Evolutionary conservation across 78 protist species (phyloP), one percentile per base, ranked within the genome.

Genomic region (Acrasis kona): DNA sequence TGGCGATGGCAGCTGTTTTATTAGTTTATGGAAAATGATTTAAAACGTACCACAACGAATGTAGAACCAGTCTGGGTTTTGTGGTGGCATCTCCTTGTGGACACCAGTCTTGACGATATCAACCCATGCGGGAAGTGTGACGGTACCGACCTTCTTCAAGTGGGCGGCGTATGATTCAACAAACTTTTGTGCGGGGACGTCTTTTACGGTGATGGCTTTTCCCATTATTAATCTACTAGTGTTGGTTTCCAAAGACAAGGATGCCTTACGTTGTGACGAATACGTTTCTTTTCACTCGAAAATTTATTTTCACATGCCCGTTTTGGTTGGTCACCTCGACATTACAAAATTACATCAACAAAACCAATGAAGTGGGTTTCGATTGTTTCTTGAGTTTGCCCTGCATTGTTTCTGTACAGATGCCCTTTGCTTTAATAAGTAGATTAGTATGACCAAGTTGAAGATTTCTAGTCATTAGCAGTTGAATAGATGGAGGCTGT

Each of bases 41-140:
- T 41, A 50, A 9, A 27, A 72, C 82, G 12, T 12, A 88, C 92
- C 94, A 39, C 81, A 73, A 42, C 99, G 93, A 75, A 89, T 70
- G 95, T 84, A 97, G 85, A 77, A 95, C 98, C 98, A 97, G 83
- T 96, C 97, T 36, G 96, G 93, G 89, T 97, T 87, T 30, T 78
- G 40, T 10, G 99, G 99, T 28, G 94, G 92, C 50, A 90, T 93
- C 84, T 97, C 97, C 82, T 84, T 88, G 84, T 7, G 1, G 66
- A 68, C 9, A 50, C 87, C 93, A 19, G 97, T 94, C 96, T 97
- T 97, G 88, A 89, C 89, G 79, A 91, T 57, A 70, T 93, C 96
- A 31, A 77, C 90, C 88, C 94, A 91, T 72, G 75, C 65, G 72
- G 99, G 99, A 68, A 95, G 79, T 69, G 67, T 72, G 34, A 93